These are phyloP conservation scores for Pulveroboletus sp. DNA, from an alignment of 768 basidiomycete species.

Conservation along the genomic window DNA sequence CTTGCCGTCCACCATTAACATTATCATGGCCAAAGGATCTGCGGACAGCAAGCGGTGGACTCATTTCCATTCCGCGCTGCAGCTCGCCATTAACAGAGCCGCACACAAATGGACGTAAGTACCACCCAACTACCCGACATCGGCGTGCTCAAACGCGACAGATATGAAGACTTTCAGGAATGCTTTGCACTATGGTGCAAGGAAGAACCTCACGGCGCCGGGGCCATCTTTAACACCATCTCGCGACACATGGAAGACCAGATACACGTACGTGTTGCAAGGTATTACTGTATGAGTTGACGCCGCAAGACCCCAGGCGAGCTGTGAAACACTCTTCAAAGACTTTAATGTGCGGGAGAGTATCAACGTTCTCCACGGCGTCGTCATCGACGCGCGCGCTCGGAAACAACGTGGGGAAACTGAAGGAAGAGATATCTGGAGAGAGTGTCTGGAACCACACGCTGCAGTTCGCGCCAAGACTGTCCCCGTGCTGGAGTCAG, in stretches of 20 bases:
- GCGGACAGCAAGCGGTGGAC: slow-evolving; percentile 47
- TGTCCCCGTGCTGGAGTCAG: slow-evolving; percentile 52
- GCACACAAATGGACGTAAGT: slow-evolving; percentile 56
- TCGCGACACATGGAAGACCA: slow-evolving; percentile 70
- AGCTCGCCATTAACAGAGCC: slow-evolving; percentile 50
- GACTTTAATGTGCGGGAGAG: slow-evolving; percentile 66
- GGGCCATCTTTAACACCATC: slow-evolving; percentile 61
- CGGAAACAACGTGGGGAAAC: slow-evolving; percentile 44
- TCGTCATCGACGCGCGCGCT: slow-evolving; percentile 64
- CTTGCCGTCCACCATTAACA: neutral
- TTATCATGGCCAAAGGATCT: slow-evolving; percentile 19
- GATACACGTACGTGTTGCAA: slow-evolving; percentile 35
- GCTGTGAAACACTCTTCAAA: slow-evolving; percentile 66
- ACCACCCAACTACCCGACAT: neutral
- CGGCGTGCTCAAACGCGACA: slow-evolving; percentile 15
- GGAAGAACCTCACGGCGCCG: slow-evolving; percentile 61
- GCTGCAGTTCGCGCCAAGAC: slow-evolving; percentile 62
- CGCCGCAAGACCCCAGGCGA: slow-evolving; percentile 43
- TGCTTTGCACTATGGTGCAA: slow-evolving; percentile 67
- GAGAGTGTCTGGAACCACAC: slow-evolving; percentile 58
- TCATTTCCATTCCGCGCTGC: slow-evolving; percentile 49
- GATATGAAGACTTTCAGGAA: slow-evolving; percentile 55
- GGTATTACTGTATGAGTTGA: neutral
- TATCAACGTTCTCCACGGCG: slow-evolving; percentile 66
- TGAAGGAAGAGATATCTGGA: slow-evolving; percentile 61